Evolutionary conservation across 2,329 filamentous ascomycete genomes (phyloP).

Genomic region (Ophiosphaerella korrae): DNA sequence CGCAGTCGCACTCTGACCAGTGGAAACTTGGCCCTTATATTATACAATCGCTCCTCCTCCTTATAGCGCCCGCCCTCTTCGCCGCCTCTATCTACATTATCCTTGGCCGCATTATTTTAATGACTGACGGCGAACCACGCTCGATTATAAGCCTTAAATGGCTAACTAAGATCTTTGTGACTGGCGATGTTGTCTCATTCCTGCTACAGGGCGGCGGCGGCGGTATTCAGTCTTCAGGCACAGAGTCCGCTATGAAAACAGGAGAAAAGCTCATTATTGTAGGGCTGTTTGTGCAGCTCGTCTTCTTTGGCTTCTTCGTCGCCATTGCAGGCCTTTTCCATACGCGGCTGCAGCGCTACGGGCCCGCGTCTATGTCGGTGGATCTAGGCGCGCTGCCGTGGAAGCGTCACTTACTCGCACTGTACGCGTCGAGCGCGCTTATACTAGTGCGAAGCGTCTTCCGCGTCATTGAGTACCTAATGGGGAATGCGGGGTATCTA

Average conservation of each 20-base stretch:
- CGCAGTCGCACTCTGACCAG: too few species aligned
- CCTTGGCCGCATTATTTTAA: slow-evolving; percentile 50
- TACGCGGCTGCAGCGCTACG: too few species aligned
- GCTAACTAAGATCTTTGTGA: slow-evolving; percentile 52
- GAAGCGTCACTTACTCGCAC: slow-evolving; percentile 45
- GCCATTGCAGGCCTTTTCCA: not conserved
- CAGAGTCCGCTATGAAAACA: not conserved
- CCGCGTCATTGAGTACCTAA: slow-evolving; percentile 54
- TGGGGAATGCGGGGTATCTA: slow-evolving; percentile 53
- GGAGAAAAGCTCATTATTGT: not conserved
- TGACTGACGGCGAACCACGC: slow-evolving; percentile 43
- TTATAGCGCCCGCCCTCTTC: slow-evolving; percentile 53
- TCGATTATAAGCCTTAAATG: slow-evolving; percentile 39
- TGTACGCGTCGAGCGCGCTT: slow-evolving; percentile 53
- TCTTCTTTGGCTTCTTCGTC: not conserved
- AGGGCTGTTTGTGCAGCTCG: not conserved
- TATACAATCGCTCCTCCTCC: slow-evolving; percentile 49
- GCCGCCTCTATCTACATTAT: slow-evolving; percentile 57
- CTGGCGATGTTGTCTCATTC: slow-evolving; percentile 43
- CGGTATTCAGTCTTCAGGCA: too few species aligned
- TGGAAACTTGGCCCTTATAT: slow-evolving; percentile 35
- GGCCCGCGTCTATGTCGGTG: too few species aligned
- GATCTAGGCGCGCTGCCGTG: too few species aligned
- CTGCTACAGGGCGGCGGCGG: too few species aligned
- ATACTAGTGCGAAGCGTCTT: slow-evolving; percentile 58